Evolutionary conservation across 768 basidiomycete genomes (phyloP), one percentile per base, ranked within the genome.

Genomic region (Daedaleopsis nitida): DNA sequence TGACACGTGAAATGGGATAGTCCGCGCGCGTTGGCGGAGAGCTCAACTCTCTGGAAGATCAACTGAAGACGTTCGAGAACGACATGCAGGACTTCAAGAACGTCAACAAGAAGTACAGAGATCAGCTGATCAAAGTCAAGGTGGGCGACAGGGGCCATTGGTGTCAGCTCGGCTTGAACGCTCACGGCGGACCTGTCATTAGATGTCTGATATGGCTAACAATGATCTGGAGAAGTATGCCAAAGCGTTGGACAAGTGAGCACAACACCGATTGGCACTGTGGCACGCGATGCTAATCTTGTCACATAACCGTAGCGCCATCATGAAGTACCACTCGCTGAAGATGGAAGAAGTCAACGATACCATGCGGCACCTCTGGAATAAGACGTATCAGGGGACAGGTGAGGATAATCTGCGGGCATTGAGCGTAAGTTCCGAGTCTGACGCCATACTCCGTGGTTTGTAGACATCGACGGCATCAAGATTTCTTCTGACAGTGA

Each of bases 341-440:
- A 99, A 99, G 77, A 97, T 98, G 97, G 94, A 96, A 74, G 97
- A 99, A 79, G 95, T 99, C 68, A 99, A 99, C 70, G 95, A 97
- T 69, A 96, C 89, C 14, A 96, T 98, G 86, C 89, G 89, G 51
- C 94, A 97, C 70, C 74, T 98, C 4, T 99, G 97, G 97, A 96
- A 94, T 72, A 96, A 94, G 77, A 98, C 96, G 0, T 99, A 99
- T 75, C 96, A 98, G 73, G 96, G 96, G 67, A 98, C 96, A 60
- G 95, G 96, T 94, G 62, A 52, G 83, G 52, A 32, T 32, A 17
- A 17, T 19, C 19, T 44, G n/a, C 45, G 42, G 12, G 10, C 45
- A 21, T 49, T 49, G 21, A 49, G 23, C 23, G 21, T n/a, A 49
- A 24, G 21, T 49, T 45, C 14, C 27, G 14, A 45, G 34, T 65